Conservation (phyloP, 2,329 filamentous ascomycete genomes). For the Ascochyta lentis region DNA sequence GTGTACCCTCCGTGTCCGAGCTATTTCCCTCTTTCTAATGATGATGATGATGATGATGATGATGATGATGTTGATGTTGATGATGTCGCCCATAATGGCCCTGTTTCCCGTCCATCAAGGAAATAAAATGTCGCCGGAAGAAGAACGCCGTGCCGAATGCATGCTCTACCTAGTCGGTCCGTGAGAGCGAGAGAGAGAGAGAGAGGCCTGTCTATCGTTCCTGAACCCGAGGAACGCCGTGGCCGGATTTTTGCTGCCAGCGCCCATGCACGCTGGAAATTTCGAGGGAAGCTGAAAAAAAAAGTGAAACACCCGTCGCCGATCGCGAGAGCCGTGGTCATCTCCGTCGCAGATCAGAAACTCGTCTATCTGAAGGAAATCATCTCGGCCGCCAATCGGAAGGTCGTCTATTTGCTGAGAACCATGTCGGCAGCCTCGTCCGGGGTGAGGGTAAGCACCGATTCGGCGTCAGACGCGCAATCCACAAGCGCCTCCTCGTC, state of each 20-base stretch:
- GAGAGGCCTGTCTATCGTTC: constrained; percentile 7
- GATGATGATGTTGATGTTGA: constrained; percentile 12
- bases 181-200: too few relatives aligned
- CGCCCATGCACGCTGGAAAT: constrained; percentile 9
- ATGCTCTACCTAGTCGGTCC: constrained; percentile 13
- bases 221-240: constrained; percentile 12
- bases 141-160: neutral
- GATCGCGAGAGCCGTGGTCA: too few relatives aligned
- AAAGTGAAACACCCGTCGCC: too few relatives aligned
- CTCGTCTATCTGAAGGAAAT: too few relatives aligned
- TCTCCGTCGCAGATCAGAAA: too few relatives aligned
- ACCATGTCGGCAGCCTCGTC: constrained; percentile 38
- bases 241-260: constrained; percentile 20
- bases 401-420: constrained; percentile 36
- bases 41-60: constrained; percentile 7
- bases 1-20: constrained; percentile 16
- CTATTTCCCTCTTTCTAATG: constrained; percentile 28
- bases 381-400: neutral
- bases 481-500: constrained; percentile 45
- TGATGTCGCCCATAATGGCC: too few relatives aligned
- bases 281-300: neutral
- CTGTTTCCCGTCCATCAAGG: too few relatives aligned
- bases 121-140: too few relatives aligned
- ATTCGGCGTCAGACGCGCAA: constrained; percentile 40
- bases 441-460: constrained; percentile 42